Evolutionary conservation across 176 grass and related monocot species (phyloP).

Genomic region (Guadua angustifolia): DNA sequence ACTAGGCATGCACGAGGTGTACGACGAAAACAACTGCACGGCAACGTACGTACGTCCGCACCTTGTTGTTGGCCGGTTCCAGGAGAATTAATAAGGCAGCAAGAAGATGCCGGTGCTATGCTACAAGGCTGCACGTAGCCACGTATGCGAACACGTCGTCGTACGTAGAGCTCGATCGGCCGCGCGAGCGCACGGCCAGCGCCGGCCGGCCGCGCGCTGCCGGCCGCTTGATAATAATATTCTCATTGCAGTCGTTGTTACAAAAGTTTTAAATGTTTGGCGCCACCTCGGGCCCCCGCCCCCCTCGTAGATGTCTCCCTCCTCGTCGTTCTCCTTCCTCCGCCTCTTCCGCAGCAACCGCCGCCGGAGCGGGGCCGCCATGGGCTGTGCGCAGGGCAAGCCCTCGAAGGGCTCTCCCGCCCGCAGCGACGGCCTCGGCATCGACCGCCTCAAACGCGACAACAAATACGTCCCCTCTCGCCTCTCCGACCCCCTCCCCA

Average conservation of each 20-base stretch:
- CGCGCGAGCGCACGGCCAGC: neutral
- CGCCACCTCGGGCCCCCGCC: neutral
- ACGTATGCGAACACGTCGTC: neutral
- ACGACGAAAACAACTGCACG: too few species aligned
- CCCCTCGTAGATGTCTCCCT: constrained; percentile 55
- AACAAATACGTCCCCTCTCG: constrained; percentile 25
- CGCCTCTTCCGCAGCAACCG: neutral
- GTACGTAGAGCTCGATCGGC: neutral
- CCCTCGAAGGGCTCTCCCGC: constrained; percentile 49
- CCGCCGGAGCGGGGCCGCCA: neutral
- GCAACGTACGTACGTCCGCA: too few species aligned
- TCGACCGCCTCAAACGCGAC: constrained; percentile 45
- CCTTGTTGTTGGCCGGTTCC: neutral
- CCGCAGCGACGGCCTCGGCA: constrained; percentile 42
- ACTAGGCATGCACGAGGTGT: too few species aligned
- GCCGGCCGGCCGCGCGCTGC: constrained; percentile 3
- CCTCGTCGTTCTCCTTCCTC: constrained; percentile 15
- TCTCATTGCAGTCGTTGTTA: neutral
- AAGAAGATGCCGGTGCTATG: neutral
- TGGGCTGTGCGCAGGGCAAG: constrained; percentile 71
- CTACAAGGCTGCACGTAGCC: neutral
- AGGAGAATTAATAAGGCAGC: neutral
- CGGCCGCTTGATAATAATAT: constrained; percentile 10
- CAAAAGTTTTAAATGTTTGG: constrained; percentile 27
- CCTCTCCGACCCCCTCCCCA: constrained; percentile 37